Evolutionary conservation across 1,139 yeast species (phyloP).

Genomic region (Candida freyschussii): DNA sequence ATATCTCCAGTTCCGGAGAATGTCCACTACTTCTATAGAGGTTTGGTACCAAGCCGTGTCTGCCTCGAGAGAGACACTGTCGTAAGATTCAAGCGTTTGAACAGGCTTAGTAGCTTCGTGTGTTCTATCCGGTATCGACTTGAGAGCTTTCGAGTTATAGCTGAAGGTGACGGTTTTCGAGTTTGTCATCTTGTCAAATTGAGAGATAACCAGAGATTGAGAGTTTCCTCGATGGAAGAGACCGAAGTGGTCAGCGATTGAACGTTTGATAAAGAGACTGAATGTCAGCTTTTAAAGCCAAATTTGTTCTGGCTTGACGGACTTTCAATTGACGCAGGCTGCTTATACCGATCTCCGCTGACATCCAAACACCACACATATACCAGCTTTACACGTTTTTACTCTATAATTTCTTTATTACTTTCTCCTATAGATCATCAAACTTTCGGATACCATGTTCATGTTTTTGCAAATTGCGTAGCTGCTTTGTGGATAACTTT

Average conservation of each 20-base stretch:
- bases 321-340: too few species aligned
- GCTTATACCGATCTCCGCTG: neutral
- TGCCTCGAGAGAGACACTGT: constrained; percentile 3
- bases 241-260: too few species aligned
- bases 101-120: too few species aligned
- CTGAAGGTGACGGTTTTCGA: constrained; percentile 8
- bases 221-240: too few species aligned
- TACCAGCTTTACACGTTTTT: neutral
- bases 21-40: constrained; percentile 10
- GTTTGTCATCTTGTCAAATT: neutral
- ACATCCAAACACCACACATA: neutral
- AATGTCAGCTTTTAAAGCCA: too few species aligned
- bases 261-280: too few species aligned
- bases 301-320: too few species aligned
- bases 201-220: too few species aligned
- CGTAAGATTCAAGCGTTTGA: too few species aligned
- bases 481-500: constrained; percentile 41
- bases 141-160: too few species aligned
- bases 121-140: too few species aligned
- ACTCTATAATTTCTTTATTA: too few species aligned
- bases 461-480: constrained; percentile 45
- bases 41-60: constrained; percentile 16
- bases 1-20: constrained; percentile 16
- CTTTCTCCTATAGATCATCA: constrained; percentile 45
- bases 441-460: constrained; percentile 66